phyloP scores from a whole-genome alignment of 345 rosid genomes.

The Eucalyptus tenuipes region DNA sequence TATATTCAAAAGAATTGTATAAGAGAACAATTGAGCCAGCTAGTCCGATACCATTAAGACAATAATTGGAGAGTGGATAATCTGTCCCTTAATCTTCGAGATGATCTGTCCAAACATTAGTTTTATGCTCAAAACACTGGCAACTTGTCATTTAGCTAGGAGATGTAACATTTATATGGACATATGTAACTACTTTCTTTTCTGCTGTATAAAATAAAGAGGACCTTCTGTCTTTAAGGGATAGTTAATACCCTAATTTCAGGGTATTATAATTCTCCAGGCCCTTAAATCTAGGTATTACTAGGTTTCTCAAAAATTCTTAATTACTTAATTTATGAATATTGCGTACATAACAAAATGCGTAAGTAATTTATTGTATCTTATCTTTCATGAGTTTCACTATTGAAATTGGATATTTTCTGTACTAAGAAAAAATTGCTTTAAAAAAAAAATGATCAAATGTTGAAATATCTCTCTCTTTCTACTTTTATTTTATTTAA shows the following conservation, averaged over 20 bases:
- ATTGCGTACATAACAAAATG: background rate
- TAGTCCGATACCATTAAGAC: background rate
- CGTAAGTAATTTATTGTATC: background rate
- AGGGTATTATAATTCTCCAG: background rate
- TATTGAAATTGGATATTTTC: background rate
- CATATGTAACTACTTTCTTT: background rate
- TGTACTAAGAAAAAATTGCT: background rate
- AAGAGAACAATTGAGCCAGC: background rate
- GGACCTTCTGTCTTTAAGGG: background rate
- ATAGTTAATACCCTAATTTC: background rate
- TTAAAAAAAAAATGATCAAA: background rate
- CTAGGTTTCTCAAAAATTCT: background rate
- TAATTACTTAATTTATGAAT: background rate
- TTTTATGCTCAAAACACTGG: background rate
- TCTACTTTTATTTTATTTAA: background rate
- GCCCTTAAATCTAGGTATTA: background rate
- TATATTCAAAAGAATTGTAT: background rate
- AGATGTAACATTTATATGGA: background rate
- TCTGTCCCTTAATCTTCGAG: background rate
- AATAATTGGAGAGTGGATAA: background rate
- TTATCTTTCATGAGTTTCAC: background rate
- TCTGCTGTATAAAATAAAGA: background rate
- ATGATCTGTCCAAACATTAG: background rate
- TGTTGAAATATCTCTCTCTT: background rate
- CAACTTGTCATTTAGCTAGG: background rate